These are phyloP conservation scores for Polychytrium aggregatum DNA, from an alignment of 192 early-diverging fungal species.

Conservation along the genomic window DNA sequence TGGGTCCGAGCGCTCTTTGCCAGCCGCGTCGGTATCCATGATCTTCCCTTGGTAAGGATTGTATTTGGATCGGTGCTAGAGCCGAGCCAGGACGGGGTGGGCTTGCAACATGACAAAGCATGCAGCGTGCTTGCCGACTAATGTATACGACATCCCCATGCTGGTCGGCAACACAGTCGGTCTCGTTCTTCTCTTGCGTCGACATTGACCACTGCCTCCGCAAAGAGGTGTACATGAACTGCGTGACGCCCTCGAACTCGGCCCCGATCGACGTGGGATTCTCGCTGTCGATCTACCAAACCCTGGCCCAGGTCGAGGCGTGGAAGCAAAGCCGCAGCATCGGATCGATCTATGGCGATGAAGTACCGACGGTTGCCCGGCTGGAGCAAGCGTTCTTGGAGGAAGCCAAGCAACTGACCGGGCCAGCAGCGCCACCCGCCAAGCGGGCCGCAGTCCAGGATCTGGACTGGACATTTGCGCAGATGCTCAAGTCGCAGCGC, in stretches of 20 bases:
- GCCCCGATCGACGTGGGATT: slow-evolving; percentile 10
- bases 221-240: slow-evolving; percentile 80
- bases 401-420: too few relatives aligned
- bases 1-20: slow-evolving; percentile 89
- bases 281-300: slow-evolving; percentile 11
- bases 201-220: slow-evolving; percentile 87
- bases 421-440: too few relatives aligned
- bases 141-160: too few relatives aligned
- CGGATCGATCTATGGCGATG: not conserved
- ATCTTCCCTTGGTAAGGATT: slow-evolving; percentile 63
- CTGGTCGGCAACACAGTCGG: slow-evolving; percentile 32
- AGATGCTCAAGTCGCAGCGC: too few relatives aligned
- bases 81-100: too few relatives aligned
- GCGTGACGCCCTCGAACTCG: slow-evolving; percentile 73
- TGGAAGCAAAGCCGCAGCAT: slow-evolving; percentile 1
- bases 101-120: too few relatives aligned
- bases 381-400: not conserved
- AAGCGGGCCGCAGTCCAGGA: too few relatives aligned
- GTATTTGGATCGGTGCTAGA: not conserved
- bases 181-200: slow-evolving; percentile 89
- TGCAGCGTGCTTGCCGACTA: too few relatives aligned
- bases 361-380: not conserved
- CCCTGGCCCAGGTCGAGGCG: slow-evolving; percentile 1
- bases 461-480: too few relatives aligned
- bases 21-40: slow-evolving; percentile 69